Evolutionary conservation across 495 filamentous ascomycete genomes (phyloP).

Genomic region (Parathielavia appendiculata): DNA sequence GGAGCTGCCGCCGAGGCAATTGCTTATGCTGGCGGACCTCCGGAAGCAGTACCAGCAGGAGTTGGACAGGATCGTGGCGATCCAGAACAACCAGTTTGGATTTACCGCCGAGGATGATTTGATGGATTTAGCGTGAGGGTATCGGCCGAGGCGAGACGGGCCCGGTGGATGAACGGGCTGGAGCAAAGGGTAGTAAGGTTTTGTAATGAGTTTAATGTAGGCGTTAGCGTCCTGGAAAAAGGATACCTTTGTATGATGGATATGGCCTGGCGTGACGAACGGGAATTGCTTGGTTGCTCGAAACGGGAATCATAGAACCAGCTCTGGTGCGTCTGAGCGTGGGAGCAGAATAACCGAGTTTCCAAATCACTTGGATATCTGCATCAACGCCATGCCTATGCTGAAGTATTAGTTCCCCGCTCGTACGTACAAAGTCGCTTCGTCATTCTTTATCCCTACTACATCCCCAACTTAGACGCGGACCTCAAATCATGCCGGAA

Average conservation of each 20-base stretch:
- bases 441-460: not conserved
- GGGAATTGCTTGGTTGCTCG: not conserved
- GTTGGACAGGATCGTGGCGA: slow-evolving; percentile 66
- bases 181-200: not conserved
- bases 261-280: not conserved
- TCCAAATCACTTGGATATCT: slow-evolving; percentile 6
- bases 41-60: slow-evolving; percentile 80
- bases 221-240: not conserved
- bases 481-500: slow-evolving; percentile 22
- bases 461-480: not conserved
- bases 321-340: too few relatives aligned
- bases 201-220: not conserved
- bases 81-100: slow-evolving; percentile 56
- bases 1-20: slow-evolving; percentile 41
- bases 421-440: slow-evolving; percentile 20
- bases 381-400: slow-evolving; percentile 23
- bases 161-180: not conserved
- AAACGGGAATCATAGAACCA: not conserved
- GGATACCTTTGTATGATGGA: not conserved
- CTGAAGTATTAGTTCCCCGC: slow-evolving; percentile 16
- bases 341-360: not conserved
- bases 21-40: slow-evolving; percentile 79
- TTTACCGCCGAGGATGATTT: slow-evolving; percentile 46
- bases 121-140: slow-evolving; percentile 38
- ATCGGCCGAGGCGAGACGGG: not conserved